These are phyloP conservation scores for Wickerhamomyces sydowiorum DNA, from an alignment of 805 yeast genomes.

Conservation along the genomic window DNA sequence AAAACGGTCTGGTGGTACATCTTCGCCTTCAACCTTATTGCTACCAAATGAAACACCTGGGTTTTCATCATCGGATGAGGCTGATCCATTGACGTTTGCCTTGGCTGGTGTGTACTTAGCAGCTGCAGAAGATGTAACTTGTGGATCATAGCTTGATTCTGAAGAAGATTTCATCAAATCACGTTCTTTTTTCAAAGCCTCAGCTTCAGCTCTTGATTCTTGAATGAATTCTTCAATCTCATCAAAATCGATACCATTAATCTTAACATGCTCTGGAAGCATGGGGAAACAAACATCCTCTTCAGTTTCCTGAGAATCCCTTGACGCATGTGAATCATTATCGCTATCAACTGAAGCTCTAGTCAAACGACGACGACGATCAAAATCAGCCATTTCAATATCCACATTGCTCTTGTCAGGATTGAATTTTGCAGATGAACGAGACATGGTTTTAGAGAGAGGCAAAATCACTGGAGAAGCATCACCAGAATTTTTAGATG, in stretches of 20 bases:
- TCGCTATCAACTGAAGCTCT: slow-evolving; percentile 50
- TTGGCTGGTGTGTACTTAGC: slow-evolving; percentile 51
- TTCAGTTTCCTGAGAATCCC: slow-evolving; percentile 85
- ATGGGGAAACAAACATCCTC: slow-evolving; percentile 98
- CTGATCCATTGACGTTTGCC: slow-evolving; percentile 8
- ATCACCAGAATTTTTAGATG: slow-evolving; percentile 14
- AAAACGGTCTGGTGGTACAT: slow-evolving; percentile 64
- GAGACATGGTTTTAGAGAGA: slow-evolving; percentile 12
- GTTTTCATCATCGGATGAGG: slow-evolving; percentile 5
- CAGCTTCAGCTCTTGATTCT: slow-evolving; percentile 49
- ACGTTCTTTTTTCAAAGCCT: slow-evolving; percentile 22
- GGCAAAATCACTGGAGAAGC: slow-evolving; percentile 20
- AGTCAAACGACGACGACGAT: slow-evolving; percentile 27
- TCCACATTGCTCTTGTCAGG: slow-evolving; percentile 21
- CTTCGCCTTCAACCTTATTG: slow-evolving; percentile 31
- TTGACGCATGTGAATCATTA: slow-evolving; percentile 64
- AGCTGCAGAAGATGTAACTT: slow-evolving; percentile 40
- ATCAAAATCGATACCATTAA: slow-evolving; percentile 83
- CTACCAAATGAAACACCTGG: slow-evolving; percentile 35
- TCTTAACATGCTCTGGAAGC: slow-evolving; percentile 56
- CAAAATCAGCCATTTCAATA: slow-evolving; percentile 29
- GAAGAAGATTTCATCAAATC: slow-evolving; percentile 13
- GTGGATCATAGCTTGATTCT: slow-evolving; percentile 31
- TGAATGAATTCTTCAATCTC: slow-evolving; percentile 80
- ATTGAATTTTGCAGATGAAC: slow-evolving; percentile 14